Conservation (phyloP, 164 flowering plant genomes). For the Annona cherimola region DNA sequence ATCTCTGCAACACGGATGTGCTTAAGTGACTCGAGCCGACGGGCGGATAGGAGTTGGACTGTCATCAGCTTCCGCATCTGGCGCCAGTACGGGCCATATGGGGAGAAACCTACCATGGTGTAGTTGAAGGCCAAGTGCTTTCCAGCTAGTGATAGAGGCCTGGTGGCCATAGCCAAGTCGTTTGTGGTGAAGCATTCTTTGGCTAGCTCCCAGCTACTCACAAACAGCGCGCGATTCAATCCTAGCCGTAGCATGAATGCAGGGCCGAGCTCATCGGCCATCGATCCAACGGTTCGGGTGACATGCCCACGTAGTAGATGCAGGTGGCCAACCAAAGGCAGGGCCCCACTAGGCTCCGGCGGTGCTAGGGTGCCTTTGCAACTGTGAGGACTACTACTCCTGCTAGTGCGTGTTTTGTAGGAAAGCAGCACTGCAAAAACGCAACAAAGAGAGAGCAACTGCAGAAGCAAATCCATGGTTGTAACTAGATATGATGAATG, state of each 20-base stretch:
- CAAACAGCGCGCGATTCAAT: not conserved
- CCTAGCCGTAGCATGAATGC: constrained; percentile 8
- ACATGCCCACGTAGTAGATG: not conserved
- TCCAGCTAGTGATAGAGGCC: not conserved
- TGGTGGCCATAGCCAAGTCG: constrained; percentile 7
- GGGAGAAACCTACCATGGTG: constrained; percentile 6
- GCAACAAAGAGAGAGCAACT: not conserved
- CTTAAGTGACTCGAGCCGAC: not conserved
- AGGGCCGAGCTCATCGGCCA: constrained; percentile 12
- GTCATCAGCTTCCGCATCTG: constrained; percentile 6
- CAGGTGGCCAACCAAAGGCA: constrained; percentile 13
- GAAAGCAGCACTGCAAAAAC: not conserved
- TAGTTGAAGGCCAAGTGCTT: constrained; percentile 3
- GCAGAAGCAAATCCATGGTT: not conserved
- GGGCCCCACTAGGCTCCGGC: constrained; percentile 5
- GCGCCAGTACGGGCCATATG: constrained; percentile 12
- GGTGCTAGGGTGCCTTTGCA: not conserved
- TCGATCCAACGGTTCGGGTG: not conserved
- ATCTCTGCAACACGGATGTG: constrained; percentile 1
- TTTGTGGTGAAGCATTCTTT: constrained; percentile 12
- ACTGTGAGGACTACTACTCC: not conserved
- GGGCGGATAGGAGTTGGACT: constrained; percentile 2
- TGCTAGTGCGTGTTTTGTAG: not conserved
- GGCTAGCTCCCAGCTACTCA: constrained; percentile 3
- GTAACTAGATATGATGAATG: too few species aligned